These are phyloP conservation scores for Grifola frondosa DNA, from an alignment of 1,284 basidiomycete genomes.

Conservation along the genomic window DNA sequence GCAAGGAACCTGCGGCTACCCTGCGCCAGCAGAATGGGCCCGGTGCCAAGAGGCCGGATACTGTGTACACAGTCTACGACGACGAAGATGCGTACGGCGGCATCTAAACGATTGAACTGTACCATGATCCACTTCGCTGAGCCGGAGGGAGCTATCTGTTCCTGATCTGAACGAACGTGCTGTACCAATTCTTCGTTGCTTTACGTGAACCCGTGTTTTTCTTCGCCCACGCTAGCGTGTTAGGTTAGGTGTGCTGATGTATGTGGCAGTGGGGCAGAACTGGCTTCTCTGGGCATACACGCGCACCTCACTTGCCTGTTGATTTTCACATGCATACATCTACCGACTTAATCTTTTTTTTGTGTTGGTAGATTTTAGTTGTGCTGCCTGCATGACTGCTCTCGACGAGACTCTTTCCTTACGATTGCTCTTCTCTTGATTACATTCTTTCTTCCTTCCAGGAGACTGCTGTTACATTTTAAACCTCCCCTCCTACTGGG, in stretches of 20 bases:
- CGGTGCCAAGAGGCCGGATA: conserved; percentile 35
- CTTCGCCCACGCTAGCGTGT: conserved; percentile 9
- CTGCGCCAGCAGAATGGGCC: too few relatives aligned
- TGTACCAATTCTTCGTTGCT: conserved; percentile 13
- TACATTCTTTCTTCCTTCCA: background rate
- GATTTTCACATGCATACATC: conserved; percentile 1
- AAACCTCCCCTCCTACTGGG: conserved; percentile 14
- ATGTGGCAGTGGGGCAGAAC: conserved; percentile 27
- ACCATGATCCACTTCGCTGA: conserved; percentile 5
- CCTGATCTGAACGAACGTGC: conserved; percentile 2
- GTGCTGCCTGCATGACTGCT: conserved; percentile 9
- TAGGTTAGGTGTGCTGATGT: conserved; percentile 14
- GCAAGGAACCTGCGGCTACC: background rate
- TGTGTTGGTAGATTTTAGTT: conserved; percentile 1
- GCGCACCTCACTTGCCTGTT: conserved; percentile 20
- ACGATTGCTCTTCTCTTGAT: background rate
- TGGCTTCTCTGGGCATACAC: conserved; percentile 29
- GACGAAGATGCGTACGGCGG: conserved; percentile 67
- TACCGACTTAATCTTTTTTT: conserved; percentile 3
- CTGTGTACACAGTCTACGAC: conserved; percentile 55
- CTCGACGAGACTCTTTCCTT: conserved; percentile 13
- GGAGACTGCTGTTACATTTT: background rate
- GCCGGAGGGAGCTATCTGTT: conserved; percentile 1
- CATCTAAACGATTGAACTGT: conserved; percentile 39
- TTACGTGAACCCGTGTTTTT: conserved; percentile 1